Evolutionary conservation across 176 grass and related monocot genomes (phyloP).

Genomic region (Tillandsia leiboldiana): DNA sequence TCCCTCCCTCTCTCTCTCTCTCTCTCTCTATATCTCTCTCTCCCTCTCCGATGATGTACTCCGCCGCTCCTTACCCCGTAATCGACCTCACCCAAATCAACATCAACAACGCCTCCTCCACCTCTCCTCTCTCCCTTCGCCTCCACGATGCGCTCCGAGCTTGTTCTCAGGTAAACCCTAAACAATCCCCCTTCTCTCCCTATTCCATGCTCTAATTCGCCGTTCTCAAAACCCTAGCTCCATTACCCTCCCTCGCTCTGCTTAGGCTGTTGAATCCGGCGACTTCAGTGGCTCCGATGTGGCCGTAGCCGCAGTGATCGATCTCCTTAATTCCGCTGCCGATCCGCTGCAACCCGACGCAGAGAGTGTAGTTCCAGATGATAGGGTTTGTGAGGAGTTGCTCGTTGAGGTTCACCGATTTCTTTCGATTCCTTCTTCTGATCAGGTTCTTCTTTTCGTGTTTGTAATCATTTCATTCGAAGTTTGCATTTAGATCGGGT

Average conservation of each 20-base stretch:
- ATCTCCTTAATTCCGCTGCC: slow-evolving; percentile 1
- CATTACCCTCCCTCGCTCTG: background rate
- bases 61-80: background rate
- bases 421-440: slow-evolving; percentile 28
- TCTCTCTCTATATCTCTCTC: background rate
- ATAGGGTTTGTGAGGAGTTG: slow-evolving; percentile 20
- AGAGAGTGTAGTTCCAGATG: background rate
- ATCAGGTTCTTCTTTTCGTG: slow-evolving; percentile 25
- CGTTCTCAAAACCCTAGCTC: background rate
- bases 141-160: slow-evolving; percentile 1
- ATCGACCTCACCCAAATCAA: background rate
- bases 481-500: background rate
- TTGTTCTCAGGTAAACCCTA: slow-evolving; percentile 1
- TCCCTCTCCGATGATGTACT: background rate
- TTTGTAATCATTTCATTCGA: background rate
- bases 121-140: background rate
- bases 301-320: slow-evolving; percentile 1
- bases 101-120: background rate
- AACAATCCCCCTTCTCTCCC: background rate
- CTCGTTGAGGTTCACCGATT: slow-evolving; percentile 38
- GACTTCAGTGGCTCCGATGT: background rate
- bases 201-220: background rate
- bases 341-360: background rate
- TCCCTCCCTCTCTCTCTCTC: too few species aligned
- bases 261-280: slow-evolving; percentile 1